phyloP scores from a whole-genome alignment of 2,329 filamentous ascomycete species.

The Pezicula carpinea region DNA sequence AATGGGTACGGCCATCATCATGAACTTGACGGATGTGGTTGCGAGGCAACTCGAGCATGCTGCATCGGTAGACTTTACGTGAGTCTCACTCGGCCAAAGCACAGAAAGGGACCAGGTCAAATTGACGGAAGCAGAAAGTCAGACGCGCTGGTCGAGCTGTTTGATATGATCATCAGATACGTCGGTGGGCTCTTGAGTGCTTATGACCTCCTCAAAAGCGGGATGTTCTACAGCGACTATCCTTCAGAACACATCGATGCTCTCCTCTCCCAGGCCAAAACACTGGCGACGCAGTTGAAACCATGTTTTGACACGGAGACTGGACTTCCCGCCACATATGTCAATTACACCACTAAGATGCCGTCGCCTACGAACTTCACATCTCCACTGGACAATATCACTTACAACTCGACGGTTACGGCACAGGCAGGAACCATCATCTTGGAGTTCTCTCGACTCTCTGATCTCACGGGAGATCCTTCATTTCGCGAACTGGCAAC shows the following conservation, averaged over 20 bases:
- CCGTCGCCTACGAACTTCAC: constrained; percentile 19
- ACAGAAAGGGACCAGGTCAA: no score
- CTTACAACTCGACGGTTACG: constrained; percentile 51
- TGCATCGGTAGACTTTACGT: constrained; percentile 49
- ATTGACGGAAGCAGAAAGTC: no score
- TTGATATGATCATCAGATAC: constrained; percentile 85
- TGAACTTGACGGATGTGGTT: constrained; percentile 63
- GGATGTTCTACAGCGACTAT: constrained; percentile 47
- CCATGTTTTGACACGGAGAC: constrained; percentile 70
- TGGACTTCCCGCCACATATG: constrained; percentile 66
- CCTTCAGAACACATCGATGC: constrained; percentile 37
- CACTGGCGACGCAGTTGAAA: constrained; percentile 65
- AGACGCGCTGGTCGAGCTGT: constrained; percentile 53
- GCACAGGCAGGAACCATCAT: constrained; percentile 72
- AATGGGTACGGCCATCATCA: constrained; percentile 70
- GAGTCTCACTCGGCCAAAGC: no score
- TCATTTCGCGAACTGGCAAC: constrained; percentile 62
- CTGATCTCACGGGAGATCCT: constrained; percentile 62
- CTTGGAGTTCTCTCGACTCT: constrained; percentile 74
- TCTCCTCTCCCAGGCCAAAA: constrained; percentile 61
- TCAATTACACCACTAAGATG: constrained; percentile 51
- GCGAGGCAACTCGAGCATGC: constrained; percentile 65
- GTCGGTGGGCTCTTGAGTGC: constrained; percentile 52
- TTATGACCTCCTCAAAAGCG: constrained; percentile 56
- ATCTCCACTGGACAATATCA: no score